phyloP scores from a whole-genome alignment of 257 asterid species.

The Eucommia ulmoides region DNA sequence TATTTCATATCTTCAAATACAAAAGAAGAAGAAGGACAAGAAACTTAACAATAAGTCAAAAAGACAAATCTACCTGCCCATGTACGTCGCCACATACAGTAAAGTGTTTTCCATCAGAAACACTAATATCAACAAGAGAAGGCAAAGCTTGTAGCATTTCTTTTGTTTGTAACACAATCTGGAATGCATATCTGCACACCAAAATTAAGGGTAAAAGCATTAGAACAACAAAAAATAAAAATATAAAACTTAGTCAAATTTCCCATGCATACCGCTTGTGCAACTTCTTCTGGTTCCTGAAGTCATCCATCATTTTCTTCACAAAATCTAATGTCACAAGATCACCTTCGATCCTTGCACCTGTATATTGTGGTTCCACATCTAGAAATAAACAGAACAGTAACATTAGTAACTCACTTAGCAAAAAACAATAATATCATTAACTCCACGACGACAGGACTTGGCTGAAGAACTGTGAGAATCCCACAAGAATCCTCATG shows the following conservation, averaged over 20 bases:
- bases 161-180: conserved; percentile 76
- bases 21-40: too few species aligned
- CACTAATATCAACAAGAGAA: conserved; percentile 83
- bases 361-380: conserved; percentile 85
- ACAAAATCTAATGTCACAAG: conserved; percentile 83
- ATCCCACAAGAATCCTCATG: too few species aligned
- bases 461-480: too few species aligned
- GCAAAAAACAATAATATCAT: too few species aligned
- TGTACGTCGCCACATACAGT: conserved; percentile 99
- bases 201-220: conserved; percentile 1
- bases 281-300: conserved; percentile 75
- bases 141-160: conserved; percentile 72
- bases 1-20: too few species aligned
- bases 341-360: conserved; percentile 92
- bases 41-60: too few species aligned
- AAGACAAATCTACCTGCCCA: conserved; percentile 74
- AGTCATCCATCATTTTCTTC: conserved; percentile 87
- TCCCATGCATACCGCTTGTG: conserved; percentile 55
- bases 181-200: conserved; percentile 71
- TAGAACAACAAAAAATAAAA: not conserved
- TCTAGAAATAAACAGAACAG: conserved; percentile 43
- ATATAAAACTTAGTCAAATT: not conserved
- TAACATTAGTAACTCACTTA: conserved; percentile 6
- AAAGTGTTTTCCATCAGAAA: conserved; percentile 78
- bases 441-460: too few species aligned